Evolutionary conservation across 495 filamentous ascomycete species (phyloP).

Genomic region (Pseudomonodictys pantanalensis): DNA sequence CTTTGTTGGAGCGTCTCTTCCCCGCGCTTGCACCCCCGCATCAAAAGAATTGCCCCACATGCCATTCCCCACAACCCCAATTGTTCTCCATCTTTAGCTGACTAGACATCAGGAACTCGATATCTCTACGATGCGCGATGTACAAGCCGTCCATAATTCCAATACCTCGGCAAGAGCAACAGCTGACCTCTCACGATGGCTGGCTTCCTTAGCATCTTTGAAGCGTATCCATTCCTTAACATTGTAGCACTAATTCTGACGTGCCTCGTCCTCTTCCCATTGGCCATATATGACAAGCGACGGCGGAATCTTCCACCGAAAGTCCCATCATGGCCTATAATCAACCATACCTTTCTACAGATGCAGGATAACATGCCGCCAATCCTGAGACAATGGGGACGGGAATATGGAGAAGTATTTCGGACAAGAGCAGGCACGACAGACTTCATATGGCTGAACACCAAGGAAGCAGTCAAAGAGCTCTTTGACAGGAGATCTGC

Average conservation of each 20-base stretch:
- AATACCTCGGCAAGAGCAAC: too few relatives aligned
- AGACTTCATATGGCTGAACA: constrained; percentile 8
- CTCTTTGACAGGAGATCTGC: constrained; percentile 6
- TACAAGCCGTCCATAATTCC: too few relatives aligned
- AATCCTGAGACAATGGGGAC: neutral
- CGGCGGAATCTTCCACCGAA: neutral
- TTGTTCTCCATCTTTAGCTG: neutral
- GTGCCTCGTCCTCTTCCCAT: neutral
- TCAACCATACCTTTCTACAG: constrained; percentile 7
- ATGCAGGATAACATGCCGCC: constrained; percentile 5
- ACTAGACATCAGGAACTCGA: too few relatives aligned
- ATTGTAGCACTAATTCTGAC: too few relatives aligned
- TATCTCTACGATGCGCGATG: too few relatives aligned
- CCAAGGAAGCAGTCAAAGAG: constrained; percentile 9
- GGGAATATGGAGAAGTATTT: constrained; percentile 4
- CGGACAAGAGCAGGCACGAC: constrained; percentile 3
- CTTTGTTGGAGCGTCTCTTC: too few relatives aligned
- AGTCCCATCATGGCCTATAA: constrained; percentile 2
- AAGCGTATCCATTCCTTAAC: too few relatives aligned
- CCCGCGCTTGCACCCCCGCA: too few relatives aligned
- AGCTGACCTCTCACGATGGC: too few relatives aligned
- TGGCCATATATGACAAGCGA: neutral
- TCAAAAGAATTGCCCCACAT: constrained; percentile 5
- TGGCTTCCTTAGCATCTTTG: too few relatives aligned
- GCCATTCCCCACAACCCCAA: neutral